phyloP scores from a whole-genome alignment of 306 rosid species.

The Sophora flavescens region DNA sequence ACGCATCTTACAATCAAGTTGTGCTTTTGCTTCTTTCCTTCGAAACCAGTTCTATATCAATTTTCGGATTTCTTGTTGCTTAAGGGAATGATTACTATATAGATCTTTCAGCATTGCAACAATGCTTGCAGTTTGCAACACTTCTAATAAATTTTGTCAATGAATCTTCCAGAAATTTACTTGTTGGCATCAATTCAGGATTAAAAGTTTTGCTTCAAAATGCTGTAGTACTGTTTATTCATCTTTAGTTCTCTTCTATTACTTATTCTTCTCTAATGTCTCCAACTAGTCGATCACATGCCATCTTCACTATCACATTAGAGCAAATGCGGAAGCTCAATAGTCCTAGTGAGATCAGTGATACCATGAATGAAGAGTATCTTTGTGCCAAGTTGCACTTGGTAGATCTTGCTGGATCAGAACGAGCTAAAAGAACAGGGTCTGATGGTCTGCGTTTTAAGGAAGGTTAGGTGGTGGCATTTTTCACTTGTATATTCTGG shows the following conservation, averaged over 20 bases:
- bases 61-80: slow-evolving; percentile 30
- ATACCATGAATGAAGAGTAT: slow-evolving; percentile 83
- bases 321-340: slow-evolving; percentile 91
- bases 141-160: slow-evolving; percentile 15
- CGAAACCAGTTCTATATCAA: slow-evolving; percentile 7
- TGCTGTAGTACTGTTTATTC: slow-evolving; percentile 23
- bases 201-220: slow-evolving; percentile 8
- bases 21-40: slow-evolving; percentile 21
- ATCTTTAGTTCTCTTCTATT: slow-evolving; percentile 35
- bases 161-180: slow-evolving; percentile 24
- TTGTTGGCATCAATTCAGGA: not conserved
- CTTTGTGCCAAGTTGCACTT: slow-evolving; percentile 93
- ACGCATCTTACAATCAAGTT: not conserved
- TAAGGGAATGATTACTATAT: slow-evolving; percentile 18
- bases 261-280: slow-evolving; percentile 45
- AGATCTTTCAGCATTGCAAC: slow-evolving; percentile 22
- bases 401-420: slow-evolving; percentile 99
- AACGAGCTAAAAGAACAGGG: slow-evolving; percentile 96
- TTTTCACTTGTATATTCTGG: slow-evolving; percentile 9
- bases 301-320: slow-evolving; percentile 95
- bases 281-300: slow-evolving; percentile 89
- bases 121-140: slow-evolving; percentile 27
- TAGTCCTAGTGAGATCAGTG: slow-evolving; percentile 61
- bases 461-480: slow-evolving; percentile 70
- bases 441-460: slow-evolving; percentile 97